Conservation (phyloP, 1,284 basidiomycete genomes). For the Coniophora puteana region DNA sequence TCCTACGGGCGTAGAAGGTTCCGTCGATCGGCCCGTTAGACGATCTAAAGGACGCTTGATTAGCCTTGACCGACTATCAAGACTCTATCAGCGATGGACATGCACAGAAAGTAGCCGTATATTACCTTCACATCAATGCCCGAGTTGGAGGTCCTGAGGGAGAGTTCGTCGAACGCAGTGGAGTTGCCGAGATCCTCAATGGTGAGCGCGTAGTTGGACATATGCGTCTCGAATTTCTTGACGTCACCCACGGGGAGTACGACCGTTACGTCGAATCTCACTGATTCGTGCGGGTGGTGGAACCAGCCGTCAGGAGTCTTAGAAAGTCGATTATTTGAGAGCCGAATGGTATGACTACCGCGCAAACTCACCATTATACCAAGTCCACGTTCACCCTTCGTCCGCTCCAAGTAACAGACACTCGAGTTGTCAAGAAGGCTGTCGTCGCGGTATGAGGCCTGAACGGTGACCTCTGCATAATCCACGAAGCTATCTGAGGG, state of each 20-base stretch:
- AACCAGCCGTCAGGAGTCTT: background rate
- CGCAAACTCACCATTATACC: conserved; percentile 34
- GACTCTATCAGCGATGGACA: background rate
- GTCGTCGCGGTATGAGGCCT: conserved; percentile 18
- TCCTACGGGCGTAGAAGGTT: conserved; percentile 27
- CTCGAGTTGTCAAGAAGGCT: conserved; percentile 18
- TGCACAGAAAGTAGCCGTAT: background rate
- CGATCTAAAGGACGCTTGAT: conserved; percentile 22
- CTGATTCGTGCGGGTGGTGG: conserved; percentile 5
- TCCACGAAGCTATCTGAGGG: conserved; percentile 19
- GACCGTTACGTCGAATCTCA: conserved; percentile 23
- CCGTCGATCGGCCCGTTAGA: conserved; percentile 33
- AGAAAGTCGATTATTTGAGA: background rate
- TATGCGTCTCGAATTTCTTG: conserved; percentile 24
- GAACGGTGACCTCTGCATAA: conserved; percentile 22
- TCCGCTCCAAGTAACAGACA: conserved; percentile 26
- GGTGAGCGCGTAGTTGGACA: conserved; percentile 23
- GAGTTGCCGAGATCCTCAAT: conserved; percentile 19
- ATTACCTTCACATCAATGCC: conserved; percentile 23
- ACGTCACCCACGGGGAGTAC: conserved; percentile 20
- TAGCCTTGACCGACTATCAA: conserved; percentile 19
- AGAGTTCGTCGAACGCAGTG: conserved; percentile 22
- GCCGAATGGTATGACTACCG: background rate
- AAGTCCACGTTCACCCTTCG: conserved; percentile 26
- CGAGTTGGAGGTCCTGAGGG: conserved; percentile 15